Evolutionary conservation across 2,329 filamentous ascomycete genomes (phyloP).

Genomic region (Chrysoporthe austroafricana): DNA sequence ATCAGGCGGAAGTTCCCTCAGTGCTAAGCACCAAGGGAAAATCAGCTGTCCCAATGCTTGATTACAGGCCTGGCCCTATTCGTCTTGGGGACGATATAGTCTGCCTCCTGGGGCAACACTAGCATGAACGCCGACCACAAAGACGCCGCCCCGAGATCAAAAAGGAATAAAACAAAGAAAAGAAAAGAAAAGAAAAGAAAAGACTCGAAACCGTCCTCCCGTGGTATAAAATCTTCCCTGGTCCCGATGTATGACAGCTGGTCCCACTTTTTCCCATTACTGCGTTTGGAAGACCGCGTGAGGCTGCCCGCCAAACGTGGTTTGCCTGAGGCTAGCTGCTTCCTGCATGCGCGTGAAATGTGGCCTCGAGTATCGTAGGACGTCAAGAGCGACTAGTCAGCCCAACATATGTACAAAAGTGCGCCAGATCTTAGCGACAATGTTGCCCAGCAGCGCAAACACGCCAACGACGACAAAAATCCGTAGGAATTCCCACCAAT

Average conservation of each 20-base stretch:
- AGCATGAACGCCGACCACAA: neutral
- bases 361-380: no score
- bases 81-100: neutral
- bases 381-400: neutral
- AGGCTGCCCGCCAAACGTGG: neutral
- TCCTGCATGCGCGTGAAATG: no score
- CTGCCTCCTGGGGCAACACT: neutral
- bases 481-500: conserved; percentile 59
- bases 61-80: neutral
- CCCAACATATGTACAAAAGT: conserved; percentile 10
- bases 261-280: no score
- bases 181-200: neutral
- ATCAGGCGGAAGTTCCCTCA: no score
- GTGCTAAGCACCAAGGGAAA: neutral
- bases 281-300: neutral
- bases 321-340: neutral
- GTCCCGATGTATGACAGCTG: neutral
- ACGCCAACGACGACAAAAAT: conserved; percentile 56
- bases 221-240: neutral
- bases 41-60: neutral
- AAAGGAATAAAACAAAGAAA: no score
- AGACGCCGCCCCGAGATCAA: neutral
- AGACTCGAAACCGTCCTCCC: neutral
- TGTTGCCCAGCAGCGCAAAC: conserved; percentile 46
- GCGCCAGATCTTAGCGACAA: conserved; percentile 37